Evolutionary conservation across 306 rosid species (phyloP).

Genomic region (Cajanus cajan): DNA sequence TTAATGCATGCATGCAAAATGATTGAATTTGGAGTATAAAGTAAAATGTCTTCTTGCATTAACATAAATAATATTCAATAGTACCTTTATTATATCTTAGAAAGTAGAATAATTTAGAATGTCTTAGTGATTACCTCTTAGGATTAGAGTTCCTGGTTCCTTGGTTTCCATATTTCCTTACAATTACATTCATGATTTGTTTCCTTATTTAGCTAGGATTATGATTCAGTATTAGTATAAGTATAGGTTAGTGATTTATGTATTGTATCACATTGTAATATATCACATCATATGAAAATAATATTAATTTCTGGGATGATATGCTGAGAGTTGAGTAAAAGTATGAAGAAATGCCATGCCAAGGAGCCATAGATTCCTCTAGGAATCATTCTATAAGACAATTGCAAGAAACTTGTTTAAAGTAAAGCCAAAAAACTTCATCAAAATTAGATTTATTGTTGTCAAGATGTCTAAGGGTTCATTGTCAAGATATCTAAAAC

Average conservation of each 20-base stretch:
- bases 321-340: neutral
- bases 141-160: neutral
- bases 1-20: neutral
- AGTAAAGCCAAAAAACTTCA: conserved; percentile 3
- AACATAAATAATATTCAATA: neutral
- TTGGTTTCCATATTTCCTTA: neutral
- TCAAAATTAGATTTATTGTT: neutral
- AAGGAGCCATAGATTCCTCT: neutral
- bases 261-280: neutral
- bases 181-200: neutral
- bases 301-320: neutral
- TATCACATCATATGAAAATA: neutral
- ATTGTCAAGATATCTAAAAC: neutral
- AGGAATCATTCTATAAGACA: neutral
- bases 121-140: neutral
- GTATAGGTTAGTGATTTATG: neutral
- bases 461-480: neutral
- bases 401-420: neutral
- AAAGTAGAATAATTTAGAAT: neutral
- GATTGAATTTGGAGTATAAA: neutral
- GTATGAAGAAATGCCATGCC: neutral
- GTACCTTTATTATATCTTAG: neutral
- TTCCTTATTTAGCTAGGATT: neutral
- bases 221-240: neutral
- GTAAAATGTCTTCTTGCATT: neutral